Conservation (phyloP, 345 rosid genomes). For the Reutealis trisperma region DNA sequence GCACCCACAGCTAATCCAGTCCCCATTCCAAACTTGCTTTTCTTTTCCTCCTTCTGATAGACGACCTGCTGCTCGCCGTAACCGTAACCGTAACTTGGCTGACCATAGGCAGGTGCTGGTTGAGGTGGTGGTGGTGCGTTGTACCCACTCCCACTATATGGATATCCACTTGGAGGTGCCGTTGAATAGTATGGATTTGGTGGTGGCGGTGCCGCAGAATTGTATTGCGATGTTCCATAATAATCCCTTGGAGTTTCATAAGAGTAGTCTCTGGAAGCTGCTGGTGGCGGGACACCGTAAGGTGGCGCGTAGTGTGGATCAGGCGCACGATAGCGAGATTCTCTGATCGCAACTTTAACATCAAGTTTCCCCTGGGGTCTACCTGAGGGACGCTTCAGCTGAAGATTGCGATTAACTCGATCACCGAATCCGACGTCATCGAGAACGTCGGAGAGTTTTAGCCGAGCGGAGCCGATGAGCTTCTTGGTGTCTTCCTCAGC, state of each 20-base stretch:
- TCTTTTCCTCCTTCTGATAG: conserved; percentile 43
- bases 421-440: conserved; percentile 58
- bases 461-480: conserved; percentile 70
- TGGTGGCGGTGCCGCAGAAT: conserved; percentile 33
- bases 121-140: conserved; percentile 27
- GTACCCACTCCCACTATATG: conserved; percentile 26
- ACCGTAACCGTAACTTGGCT: conserved; percentile 23
- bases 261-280: conserved; percentile 34
- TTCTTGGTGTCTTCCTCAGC: conserved; percentile 68
- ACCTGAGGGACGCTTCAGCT: conserved; percentile 86
- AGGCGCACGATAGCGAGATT: conserved; percentile 36
- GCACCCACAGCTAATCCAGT: conserved; percentile 87
- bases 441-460: conserved; percentile 61
- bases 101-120: conserved; percentile 14
- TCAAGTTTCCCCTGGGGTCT: conserved; percentile 86
- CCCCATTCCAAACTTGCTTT: conserved; percentile 75
- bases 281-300: conserved; percentile 40
- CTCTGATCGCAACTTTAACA: conserved; percentile 47
- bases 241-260: conserved; percentile 17
- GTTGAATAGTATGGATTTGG: conserved; percentile 30
- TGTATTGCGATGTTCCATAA: neutral
- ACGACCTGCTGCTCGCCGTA: conserved; percentile 7
- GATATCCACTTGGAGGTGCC: conserved; percentile 40
- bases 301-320: conserved; percentile 39
- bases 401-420: conserved; percentile 34